Evolutionary conservation across 2,329 filamentous ascomycete species (phyloP), one percentile per base, ranked within the genome.

Genomic region (Stagonosporopsis cucurbitacearum): DNA sequence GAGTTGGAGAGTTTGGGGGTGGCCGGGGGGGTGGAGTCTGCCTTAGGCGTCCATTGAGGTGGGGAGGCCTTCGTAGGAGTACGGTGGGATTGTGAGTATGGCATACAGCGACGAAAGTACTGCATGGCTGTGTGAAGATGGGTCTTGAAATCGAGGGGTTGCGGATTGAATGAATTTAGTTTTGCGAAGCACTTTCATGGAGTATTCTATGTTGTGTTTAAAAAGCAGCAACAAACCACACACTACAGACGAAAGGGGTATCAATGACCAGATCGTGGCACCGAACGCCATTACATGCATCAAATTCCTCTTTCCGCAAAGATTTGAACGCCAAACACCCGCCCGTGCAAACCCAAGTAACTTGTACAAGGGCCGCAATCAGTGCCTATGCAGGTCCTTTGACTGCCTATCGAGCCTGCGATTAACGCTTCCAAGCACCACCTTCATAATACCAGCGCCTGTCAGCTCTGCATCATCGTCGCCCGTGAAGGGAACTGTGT

Each of bases 401-500:
- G 30, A 32, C 30, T 32, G 30, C 30, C 30, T 32, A 32, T 32
- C 30, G 30, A 32, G 30, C 30, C 30, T 32, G 12, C 13, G 12
- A 15, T 15, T 32, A 3, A 15, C 30, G 13, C 6, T 7, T 30
- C 30, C 93, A 4, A 96, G 80, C 0, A 96, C 89, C 25, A 65
- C 51, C 77, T 97, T 98, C 4, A 97, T 77, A 39, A 97, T 88
- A 0, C 84, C 86, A 2, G 91, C 85, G 0, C 82, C 88, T 1
- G 86, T 87, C 41, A 97, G 78, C 7, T 69, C 69, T n/a, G 79
- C 78, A 22, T 80, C 74, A 6, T 79, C 75, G 8, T 77, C 78
- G 1, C 80, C 81, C 20, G 80, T 84, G 82, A 89, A 96, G 0
- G 90, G 89, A 30, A 92, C 88, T 0, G 93, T 96, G 75, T 98